Evolutionary conservation across 192 early-diverging fungal species (phyloP).

Genomic region (Dissophora ornata): DNA sequence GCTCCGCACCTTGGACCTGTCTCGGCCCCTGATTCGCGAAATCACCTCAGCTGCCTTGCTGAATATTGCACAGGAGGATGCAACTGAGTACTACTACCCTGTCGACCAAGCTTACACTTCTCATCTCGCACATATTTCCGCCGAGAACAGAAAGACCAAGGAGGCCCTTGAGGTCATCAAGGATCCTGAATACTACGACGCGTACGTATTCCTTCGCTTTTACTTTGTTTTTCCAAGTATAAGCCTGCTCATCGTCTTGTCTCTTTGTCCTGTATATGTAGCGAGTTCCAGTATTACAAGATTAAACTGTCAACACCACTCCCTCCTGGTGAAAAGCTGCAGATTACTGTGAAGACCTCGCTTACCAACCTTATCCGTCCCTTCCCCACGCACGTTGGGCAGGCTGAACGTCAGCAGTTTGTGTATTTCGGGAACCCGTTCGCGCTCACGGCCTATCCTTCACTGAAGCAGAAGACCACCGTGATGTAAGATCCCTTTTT

Average conservation of each 20-base stretch:
- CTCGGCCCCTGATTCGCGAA: conserved; percentile 60
- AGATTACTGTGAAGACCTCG: conserved; percentile 66
- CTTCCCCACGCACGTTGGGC: conserved; percentile 65
- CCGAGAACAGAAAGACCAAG: conserved; percentile 57
- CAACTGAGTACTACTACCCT: conserved; percentile 62
- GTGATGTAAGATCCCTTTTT: conserved; percentile 70
- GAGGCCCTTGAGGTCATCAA: conserved; percentile 41
- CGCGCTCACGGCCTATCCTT: conserved; percentile 73
- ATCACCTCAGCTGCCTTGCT: conserved; percentile 54
- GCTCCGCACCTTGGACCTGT: conserved; percentile 72
- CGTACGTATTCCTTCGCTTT: too few relatives aligned
- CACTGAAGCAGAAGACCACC: conserved; percentile 80
- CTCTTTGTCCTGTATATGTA: conserved; percentile 8
- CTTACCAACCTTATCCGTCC: conserved; percentile 60
- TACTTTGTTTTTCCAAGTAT: too few relatives aligned
- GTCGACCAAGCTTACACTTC: conserved; percentile 34
- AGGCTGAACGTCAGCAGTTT: conserved; percentile 76
- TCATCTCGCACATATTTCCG: conserved; percentile 55
- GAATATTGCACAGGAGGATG: conserved; percentile 56
- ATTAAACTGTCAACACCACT: conserved; percentile 59
- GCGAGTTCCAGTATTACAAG: conserved; percentile 60
- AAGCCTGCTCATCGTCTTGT: not conserved
- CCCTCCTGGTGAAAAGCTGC: conserved; percentile 66
- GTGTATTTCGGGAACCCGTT: conserved; percentile 70
- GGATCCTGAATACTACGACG: conserved; percentile 28